Evolutionary conservation across 371 early-diverging fungal species (phyloP).

Genomic region (Syncephalastrum contaminatum): DNA sequence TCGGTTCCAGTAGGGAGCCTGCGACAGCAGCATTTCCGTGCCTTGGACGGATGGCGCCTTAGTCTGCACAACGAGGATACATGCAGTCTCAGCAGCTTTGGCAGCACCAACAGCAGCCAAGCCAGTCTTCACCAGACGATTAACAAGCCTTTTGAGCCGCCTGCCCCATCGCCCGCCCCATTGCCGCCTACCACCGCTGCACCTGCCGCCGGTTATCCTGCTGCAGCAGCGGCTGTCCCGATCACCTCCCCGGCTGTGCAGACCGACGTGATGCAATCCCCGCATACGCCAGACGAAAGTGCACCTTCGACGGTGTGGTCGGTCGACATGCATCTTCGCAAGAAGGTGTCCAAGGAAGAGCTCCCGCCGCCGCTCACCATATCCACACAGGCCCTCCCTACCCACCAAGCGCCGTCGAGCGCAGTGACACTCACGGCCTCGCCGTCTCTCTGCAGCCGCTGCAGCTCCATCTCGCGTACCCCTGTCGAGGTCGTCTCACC

Average conservation of each 20-base stretch:
- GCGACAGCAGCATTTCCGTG: no score
- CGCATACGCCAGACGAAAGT: slow-evolving; percentile 15
- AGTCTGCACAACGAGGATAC: no score
- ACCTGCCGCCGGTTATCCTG: no score
- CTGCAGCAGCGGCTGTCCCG: no score
- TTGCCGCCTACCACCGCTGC: no score
- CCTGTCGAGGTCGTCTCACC: not conserved
- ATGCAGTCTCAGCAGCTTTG: slow-evolving; percentile 1
- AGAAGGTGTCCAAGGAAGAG: slow-evolving; percentile 13
- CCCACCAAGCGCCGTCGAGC: not conserved
- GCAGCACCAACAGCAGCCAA: slow-evolving; percentile 7
- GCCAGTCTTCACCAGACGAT: not conserved
- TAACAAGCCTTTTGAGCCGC: slow-evolving; percentile 19
- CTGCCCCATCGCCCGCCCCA: not conserved
- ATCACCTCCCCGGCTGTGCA: not conserved
- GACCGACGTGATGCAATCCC: slow-evolving; percentile 1
- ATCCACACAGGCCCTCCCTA: slow-evolving; percentile 1
- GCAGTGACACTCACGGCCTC: slow-evolving; percentile 5
- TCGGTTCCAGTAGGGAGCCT: no score
- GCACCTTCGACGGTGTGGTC: slow-evolving; percentile 16
- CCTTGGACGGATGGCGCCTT: no score
- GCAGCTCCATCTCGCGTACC: slow-evolving; percentile 10
- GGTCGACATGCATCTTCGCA: slow-evolving; percentile 6
- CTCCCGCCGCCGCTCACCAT: slow-evolving; percentile 3
- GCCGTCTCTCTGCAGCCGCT: slow-evolving; percentile 18